A percentile compares a stretch with the other conserved stretches of the same genome.
These are phyloP conservation scores for Periconia sp. DNA, from an alignment of 2,329 filamentous ascomycete species.

Conservation along the genomic window DNA sequence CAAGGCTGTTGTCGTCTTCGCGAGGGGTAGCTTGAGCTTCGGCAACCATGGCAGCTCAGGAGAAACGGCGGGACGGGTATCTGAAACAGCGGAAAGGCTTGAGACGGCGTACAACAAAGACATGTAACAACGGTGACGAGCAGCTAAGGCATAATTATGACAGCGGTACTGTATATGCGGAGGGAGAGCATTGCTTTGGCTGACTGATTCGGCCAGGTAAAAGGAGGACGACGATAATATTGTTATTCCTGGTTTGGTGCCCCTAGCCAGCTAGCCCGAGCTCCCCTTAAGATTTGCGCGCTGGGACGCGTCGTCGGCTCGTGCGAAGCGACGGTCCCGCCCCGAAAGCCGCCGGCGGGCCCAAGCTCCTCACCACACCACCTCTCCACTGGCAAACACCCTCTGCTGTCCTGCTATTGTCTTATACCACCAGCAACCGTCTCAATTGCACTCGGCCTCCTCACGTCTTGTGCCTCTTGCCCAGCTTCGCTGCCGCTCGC, in stretches of 20 bases:
- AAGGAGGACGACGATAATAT: conserved; percentile 35
- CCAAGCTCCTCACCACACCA: not conserved
- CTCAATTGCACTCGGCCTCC: not conserved
- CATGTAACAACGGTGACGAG: conserved; percentile 4
- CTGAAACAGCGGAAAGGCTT: too few species aligned
- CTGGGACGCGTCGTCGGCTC: conserved; percentile 7
- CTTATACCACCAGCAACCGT: not conserved
- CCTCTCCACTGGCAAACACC: not conserved
- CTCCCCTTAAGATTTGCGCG: conserved; percentile 32
- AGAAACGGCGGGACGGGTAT: not conserved
- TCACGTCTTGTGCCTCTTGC: conserved; percentile 9
- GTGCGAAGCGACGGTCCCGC: not conserved
- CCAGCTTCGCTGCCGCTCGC: conserved; percentile 34
- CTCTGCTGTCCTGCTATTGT: not conserved
- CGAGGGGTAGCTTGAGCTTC: conserved; percentile 10
- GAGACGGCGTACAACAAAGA: conserved; percentile 7
- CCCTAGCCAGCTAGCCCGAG: conserved; percentile 24
- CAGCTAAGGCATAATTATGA: conserved; percentile 37
- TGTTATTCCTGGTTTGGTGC: conserved; percentile 13
- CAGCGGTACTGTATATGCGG: conserved; percentile 20
- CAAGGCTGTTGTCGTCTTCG: not conserved
- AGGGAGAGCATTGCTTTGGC: conserved; percentile 12
- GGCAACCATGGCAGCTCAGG: conserved; percentile 8
- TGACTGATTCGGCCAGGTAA: conserved; percentile 18
- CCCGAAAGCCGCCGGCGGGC: conserved; percentile 4